Conservation (phyloP, 2,329 filamentous ascomycete species). For the Sclerotinia minor region DNA sequence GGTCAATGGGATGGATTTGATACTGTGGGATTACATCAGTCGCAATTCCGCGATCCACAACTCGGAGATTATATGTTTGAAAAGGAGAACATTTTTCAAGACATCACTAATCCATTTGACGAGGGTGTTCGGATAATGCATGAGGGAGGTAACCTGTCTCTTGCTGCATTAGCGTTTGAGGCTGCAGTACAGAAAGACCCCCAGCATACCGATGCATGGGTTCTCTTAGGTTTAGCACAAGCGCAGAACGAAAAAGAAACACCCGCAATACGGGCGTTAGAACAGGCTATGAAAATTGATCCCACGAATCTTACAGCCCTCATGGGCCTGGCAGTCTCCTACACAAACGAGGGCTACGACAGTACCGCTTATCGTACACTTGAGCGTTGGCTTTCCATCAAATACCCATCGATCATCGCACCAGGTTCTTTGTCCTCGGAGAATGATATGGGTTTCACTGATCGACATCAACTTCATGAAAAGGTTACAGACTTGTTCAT, state of each 20-base stretch:
- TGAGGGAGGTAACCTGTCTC: constrained; percentile 88
- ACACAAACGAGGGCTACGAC: constrained; percentile 98
- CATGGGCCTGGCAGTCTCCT: constrained; percentile 94
- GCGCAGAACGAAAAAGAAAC: constrained; percentile 99
- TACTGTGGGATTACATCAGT: constrained; percentile 63
- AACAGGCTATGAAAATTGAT: constrained; percentile 86
- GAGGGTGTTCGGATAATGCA: constrained; percentile 92
- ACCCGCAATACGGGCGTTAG: constrained; percentile 88
- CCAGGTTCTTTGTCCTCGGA: constrained; percentile 67
- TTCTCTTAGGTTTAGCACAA: constrained; percentile 85
- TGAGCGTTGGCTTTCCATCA: constrained; percentile 93
- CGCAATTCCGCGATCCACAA: constrained; percentile 68
- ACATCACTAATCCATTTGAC: constrained; percentile 81
- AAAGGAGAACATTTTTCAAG: constrained; percentile 85
- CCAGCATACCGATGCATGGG: constrained; percentile 89
- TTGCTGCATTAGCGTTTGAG: constrained; percentile 93
- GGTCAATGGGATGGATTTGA: constrained; percentile 80
- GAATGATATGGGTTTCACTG: constrained; percentile 89
- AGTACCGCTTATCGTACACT: constrained; percentile 93
- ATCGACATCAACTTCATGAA: constrained; percentile 83
- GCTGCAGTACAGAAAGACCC: constrained; percentile 90
- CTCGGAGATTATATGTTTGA: constrained; percentile 94
- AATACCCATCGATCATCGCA: constrained; percentile 82
- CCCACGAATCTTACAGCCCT: constrained; percentile 83
- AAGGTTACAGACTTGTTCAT: constrained; percentile 92